Evolutionary conservation across 2,329 filamentous ascomycete species (phyloP), one percentile per base, ranked within the genome.

Genomic region (Bertia moriformis): DNA sequence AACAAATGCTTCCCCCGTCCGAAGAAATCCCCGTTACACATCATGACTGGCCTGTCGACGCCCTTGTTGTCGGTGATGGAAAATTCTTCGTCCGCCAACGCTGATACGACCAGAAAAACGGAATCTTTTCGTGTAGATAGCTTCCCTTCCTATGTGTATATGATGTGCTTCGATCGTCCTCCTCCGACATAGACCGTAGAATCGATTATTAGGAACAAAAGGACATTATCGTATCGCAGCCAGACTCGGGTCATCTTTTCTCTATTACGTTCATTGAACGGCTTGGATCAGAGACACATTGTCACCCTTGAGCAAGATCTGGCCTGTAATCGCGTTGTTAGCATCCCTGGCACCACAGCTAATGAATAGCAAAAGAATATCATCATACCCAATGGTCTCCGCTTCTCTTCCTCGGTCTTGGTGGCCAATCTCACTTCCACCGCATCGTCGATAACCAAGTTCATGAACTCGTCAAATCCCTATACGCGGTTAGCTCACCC

Each of bases 301-400:
- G 63, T 91, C 85, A 49, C 84, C 84, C 64, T 91, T 91, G 48
- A 93, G 71, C 46, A 93, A 62, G 46, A 93, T 88, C 62, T 88
- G 85, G 43, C 83, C 83, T 87, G 48, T 42, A 29, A 29, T 10
- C 10, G 32, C 32, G 32, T n/a, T 35, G 15, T 35, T 35, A 35
- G 32, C 32, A 12, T 14, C 32, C 7, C 24, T n/a, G n/a, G n/a
- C n/a, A n/a, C 24, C 10, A 29, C n/a, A 29, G 10, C 24, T 10
- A 29, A 38, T 3, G 14, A 14, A 20, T 14, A 35, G 37, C 33
- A 30, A 35, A 33, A 12, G 19, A 12, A 18, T 18, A 22, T 15
- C 22, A 19, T 43, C 63, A 47, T 60, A 75, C 72, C 73, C 24
- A 78, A 52, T 36, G 67, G 63, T 48, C 72, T 61, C 47, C 73